Evolutionary conservation across 768 basidiomycete species (phyloP), one percentile per base, ranked within the genome.

Genomic region (Russula olivacea): DNA sequence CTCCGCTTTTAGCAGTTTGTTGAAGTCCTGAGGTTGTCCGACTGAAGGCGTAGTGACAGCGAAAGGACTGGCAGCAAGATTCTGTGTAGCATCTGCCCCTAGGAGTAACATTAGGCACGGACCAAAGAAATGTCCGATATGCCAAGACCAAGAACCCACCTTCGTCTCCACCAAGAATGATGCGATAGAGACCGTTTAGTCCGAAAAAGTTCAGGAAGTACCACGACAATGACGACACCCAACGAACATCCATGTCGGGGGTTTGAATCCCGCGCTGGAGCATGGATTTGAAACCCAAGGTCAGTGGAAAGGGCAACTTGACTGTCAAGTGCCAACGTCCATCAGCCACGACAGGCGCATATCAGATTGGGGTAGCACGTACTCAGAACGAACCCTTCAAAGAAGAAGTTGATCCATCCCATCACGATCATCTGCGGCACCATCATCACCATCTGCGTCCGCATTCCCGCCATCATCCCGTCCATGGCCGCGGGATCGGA

Each of bases 371-470:
- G 30, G 48, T 21, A 21, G 25, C 21, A 64, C 95, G 74, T 73
- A 98, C 96, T 98, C 61, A 98, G 81, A 62, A 99, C 91, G 73
- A 98, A 98, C 32, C 97, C 97, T 71, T 96, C 90, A 78, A 98
- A 99, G 85, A 99, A 99, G 75, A 95, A 93, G 74, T 94, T 98
- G 76, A 99, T 98, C 91, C 96, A 98, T 56, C 94, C 95, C 96
- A 98, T 98, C 68, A 98, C 93, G 64, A 97, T 81, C 89, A 98
- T 98, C 76, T 98, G 91, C 19, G 91, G 92, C 15, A 96, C 89
- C 91, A 98, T 98, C 91, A 97, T 95, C 54, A 98, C 93, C 82
- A 92, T 93, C 75, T 99, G 97, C 21, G 96, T 98, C 80, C 98
- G 98, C 88, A 99, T 91, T 40, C 92, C 92, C 12, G 93, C 83